Evolutionary conservation across 2,329 filamentous ascomycete genomes (phyloP).

Genomic region (Cordyceps farinosa): DNA sequence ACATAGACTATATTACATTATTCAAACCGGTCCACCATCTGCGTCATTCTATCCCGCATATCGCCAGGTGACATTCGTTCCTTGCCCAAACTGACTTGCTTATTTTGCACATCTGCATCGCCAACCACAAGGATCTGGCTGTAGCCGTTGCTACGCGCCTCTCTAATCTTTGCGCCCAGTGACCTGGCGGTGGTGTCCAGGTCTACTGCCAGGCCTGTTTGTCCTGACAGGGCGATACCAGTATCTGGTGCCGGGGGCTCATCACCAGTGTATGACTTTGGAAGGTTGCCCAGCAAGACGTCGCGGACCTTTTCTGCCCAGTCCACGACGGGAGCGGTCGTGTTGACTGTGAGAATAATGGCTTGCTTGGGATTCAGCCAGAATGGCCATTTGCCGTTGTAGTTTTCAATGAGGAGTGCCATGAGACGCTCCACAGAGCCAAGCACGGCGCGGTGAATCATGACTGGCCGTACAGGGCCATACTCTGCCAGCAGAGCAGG

Average conservation of each 20-base stretch:
- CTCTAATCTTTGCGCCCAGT: slow-evolving; percentile 65
- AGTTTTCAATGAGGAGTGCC: slow-evolving; percentile 80
- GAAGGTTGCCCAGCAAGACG: slow-evolving; percentile 46
- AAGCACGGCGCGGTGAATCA: slow-evolving; percentile 81
- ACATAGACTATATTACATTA: slow-evolving; percentile 29
- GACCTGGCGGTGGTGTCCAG: slow-evolving; percentile 61
- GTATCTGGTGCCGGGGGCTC: slow-evolving; percentile 32
- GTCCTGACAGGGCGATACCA: slow-evolving; percentile 43
- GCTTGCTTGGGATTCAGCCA: slow-evolving; percentile 82
- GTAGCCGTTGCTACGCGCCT: slow-evolving; percentile 70
- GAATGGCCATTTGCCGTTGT: slow-evolving; percentile 77
- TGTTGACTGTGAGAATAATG: slow-evolving; percentile 69
- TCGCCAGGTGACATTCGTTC: slow-evolving; percentile 43
- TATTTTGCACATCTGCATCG: slow-evolving; percentile 56
- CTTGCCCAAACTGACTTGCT: slow-evolving; percentile 47
- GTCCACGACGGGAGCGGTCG: slow-evolving; percentile 49
- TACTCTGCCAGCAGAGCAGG: slow-evolving; percentile 45
- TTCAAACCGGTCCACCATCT: slow-evolving; percentile 46
- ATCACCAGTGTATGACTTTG: slow-evolving; percentile 32
- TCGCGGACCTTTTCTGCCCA: slow-evolving; percentile 47
- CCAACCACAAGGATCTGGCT: slow-evolving; percentile 72
- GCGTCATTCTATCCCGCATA: slow-evolving; percentile 43
- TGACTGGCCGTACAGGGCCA: slow-evolving; percentile 65
- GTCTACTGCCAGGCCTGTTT: slow-evolving; percentile 64
- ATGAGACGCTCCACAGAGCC: slow-evolving; percentile 82